A percentile compares a stretch with the other conserved stretches of the same genome.
Conservation (phyloP, 345 rosid genomes). For the Camelina laxa region DNA sequence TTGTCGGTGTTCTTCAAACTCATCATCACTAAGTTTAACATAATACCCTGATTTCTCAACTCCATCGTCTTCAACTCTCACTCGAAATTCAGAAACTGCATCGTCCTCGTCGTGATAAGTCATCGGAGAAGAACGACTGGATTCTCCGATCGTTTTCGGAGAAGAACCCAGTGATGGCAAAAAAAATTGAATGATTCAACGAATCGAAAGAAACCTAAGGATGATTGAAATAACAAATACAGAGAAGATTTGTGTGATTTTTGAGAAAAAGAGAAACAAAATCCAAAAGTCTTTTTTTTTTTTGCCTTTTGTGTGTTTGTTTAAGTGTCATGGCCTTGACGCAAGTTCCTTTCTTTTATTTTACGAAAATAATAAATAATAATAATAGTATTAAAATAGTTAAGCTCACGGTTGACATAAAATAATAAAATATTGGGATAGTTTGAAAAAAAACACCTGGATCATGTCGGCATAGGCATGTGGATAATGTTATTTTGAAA, state of each 20-base stretch:
- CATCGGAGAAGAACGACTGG: slow-evolving; percentile 18
- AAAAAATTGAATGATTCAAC: neutral
- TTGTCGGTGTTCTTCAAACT: neutral
- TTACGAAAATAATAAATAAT: neutral
- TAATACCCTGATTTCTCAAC: slow-evolving; percentile 30
- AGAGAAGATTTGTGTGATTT: slow-evolving; percentile 22
- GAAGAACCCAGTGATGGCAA: neutral
- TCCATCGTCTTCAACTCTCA: slow-evolving; percentile 31
- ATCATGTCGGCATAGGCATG: slow-evolving; percentile 4
- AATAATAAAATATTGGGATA: neutral
- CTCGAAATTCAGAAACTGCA: slow-evolving; percentile 27
- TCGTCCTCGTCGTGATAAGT: slow-evolving; percentile 34
- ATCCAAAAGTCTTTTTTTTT: neutral
- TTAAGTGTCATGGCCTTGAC: neutral
- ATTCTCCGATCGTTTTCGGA: neutral
- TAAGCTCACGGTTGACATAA: neutral
- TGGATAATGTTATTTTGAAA: neutral
- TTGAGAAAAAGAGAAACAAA: neutral
- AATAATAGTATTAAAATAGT: neutral
- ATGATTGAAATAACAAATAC: too few relatives aligned
- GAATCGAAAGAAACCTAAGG: neutral
- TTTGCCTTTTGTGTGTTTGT: neutral
- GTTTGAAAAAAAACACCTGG: slow-evolving; percentile 21
- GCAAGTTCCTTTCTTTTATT: neutral
- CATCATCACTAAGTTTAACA: slow-evolving; percentile 18